A percentile compares a stretch with the other conserved stretches of the same genome.
phyloP scores from a whole-genome alignment of 208 protist genomes.

The Wallacemonas sp. region DNA sequence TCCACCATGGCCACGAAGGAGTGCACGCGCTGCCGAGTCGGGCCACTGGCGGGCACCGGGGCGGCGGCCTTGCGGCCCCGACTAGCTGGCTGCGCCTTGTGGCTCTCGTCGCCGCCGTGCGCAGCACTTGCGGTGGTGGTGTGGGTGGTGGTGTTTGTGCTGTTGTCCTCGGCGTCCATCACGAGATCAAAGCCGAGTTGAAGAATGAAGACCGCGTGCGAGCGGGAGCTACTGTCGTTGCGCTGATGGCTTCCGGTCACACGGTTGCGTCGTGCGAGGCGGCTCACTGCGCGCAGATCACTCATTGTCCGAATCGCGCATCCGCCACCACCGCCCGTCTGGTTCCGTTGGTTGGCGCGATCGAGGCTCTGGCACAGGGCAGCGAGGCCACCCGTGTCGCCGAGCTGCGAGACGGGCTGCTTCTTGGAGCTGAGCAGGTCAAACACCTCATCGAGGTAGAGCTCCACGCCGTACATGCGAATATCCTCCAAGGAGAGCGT shows the following conservation, averaged over 20 bases:
- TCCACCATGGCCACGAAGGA: slow-evolving; percentile 95
- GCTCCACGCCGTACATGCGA: slow-evolving; percentile 83
- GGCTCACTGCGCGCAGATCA: slow-evolving; percentile 68
- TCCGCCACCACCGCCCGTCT: slow-evolving; percentile 1
- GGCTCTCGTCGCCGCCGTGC: slow-evolving; percentile 17
- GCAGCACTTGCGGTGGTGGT: too few relatives aligned
- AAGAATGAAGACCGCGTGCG: slow-evolving; percentile 87
- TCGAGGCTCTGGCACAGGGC: slow-evolving; percentile 72
- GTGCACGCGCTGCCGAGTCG: slow-evolving; percentile 25
- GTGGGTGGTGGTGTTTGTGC: not conserved
- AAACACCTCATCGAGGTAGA: slow-evolving; percentile 85
- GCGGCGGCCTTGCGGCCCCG: not conserved
- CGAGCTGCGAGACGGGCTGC: slow-evolving; percentile 54
- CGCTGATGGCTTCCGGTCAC: slow-evolving; percentile 65
- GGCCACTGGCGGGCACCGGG: not conserved
- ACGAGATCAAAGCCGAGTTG: slow-evolving; percentile 77
- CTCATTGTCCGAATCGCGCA: slow-evolving; percentile 3
- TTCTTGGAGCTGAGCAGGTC: slow-evolving; percentile 82
- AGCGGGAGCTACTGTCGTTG: slow-evolving; percentile 86
- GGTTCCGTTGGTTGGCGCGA: slow-evolving; percentile 19
- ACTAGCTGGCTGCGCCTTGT: not conserved
- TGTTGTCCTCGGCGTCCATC: not conserved
- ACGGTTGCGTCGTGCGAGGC: slow-evolving; percentile 70
- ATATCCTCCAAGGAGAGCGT: slow-evolving; percentile 65
- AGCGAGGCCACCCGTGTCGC: slow-evolving; percentile 73